These are phyloP conservation scores for Aspergillus brasiliensis DNA, from an alignment of 2,329 filamentous ascomycete genomes.

Conservation along the genomic window DNA sequence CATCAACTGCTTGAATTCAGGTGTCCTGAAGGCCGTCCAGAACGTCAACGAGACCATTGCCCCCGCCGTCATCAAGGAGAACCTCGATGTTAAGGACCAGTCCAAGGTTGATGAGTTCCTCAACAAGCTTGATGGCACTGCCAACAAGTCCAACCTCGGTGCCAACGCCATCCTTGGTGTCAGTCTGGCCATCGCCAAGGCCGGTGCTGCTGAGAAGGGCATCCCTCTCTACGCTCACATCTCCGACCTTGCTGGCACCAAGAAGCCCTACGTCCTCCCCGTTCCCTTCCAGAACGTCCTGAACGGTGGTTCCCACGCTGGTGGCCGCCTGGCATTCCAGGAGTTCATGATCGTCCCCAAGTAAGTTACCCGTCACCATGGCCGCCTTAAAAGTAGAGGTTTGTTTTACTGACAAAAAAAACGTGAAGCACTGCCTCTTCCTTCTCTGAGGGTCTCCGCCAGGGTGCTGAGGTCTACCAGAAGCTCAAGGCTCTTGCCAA, in stretches of 20 bases:
- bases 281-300: constrained; percentile 94
- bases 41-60: constrained; percentile 83
- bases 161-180: constrained; percentile 89
- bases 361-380: constrained; percentile 50
- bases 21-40: constrained; percentile 77
- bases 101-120: constrained; percentile 81
- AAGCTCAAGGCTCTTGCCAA: constrained; percentile 94
- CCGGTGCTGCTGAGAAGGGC: constrained; percentile 84
- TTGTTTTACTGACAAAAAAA: constrained; percentile 5
- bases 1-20: constrained; percentile 25
- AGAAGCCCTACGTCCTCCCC: constrained; percentile 88
- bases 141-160: constrained; percentile 85
- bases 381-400: neutral
- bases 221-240: constrained; percentile 86
- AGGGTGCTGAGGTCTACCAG: constrained; percentile 97
- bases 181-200: constrained; percentile 81
- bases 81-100: constrained; percentile 84
- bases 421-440: constrained; percentile 70
- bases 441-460: constrained; percentile 94
- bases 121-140: constrained; percentile 78
- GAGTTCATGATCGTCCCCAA: constrained; percentile 94
- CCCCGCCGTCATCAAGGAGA: constrained; percentile 79
- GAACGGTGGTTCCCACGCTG: constrained; percentile 93
- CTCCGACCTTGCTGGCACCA: constrained; percentile 82
- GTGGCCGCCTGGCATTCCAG: constrained; percentile 92